Percentiles rank a stretch among this genome's conserved stretches.
Evolutionary conservation across 2,329 filamentous ascomycete genomes (phyloP).

Genomic region (Xylaria sp.): DNA sequence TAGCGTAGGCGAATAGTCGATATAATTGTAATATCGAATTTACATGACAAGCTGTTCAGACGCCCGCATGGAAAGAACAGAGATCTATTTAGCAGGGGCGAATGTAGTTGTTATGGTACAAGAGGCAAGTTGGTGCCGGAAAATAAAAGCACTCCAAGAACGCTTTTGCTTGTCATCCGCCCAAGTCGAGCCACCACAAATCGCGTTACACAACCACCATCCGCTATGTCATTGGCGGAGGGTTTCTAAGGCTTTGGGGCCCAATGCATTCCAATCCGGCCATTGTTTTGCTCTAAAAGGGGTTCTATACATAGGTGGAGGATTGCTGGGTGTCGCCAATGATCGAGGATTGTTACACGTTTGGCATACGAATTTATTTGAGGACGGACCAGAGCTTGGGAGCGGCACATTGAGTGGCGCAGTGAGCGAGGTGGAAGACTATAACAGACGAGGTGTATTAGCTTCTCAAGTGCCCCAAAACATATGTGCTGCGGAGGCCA

Average conservation of each 20-base stretch:
- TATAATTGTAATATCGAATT: not conserved
- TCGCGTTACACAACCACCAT: constrained; percentile 30
- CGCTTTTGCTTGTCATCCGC: constrained; percentile 37
- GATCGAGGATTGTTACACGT: constrained; percentile 30
- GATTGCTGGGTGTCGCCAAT: constrained; percentile 33
- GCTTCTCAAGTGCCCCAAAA: not conserved
- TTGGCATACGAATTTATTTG: constrained; percentile 71
- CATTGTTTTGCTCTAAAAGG: constrained; percentile 33
- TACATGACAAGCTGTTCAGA: not conserved
- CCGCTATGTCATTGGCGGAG: constrained; percentile 18
- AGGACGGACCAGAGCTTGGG: constrained; percentile 94
- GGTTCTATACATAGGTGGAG: constrained; percentile 38
- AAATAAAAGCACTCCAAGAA: constrained; percentile 28
- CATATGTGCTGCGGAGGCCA: not conserved
- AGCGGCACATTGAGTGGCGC: constrained; percentile 89
- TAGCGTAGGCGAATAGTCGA: not conserved
- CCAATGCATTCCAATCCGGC: constrained; percentile 35
- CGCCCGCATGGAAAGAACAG: constrained; percentile 36
- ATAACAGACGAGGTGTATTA: constrained; percentile 19
- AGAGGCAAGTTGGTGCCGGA: constrained; percentile 36
- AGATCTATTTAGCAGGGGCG: constrained; percentile 45
- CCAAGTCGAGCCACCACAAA: constrained; percentile 28
- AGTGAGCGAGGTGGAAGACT: constrained; percentile 99
- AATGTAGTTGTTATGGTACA: constrained; percentile 48
- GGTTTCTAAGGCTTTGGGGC: not conserved